phyloP scores from a whole-genome alignment of 495 filamentous ascomycete genomes.

The Aspergillus carlsbadensis region DNA sequence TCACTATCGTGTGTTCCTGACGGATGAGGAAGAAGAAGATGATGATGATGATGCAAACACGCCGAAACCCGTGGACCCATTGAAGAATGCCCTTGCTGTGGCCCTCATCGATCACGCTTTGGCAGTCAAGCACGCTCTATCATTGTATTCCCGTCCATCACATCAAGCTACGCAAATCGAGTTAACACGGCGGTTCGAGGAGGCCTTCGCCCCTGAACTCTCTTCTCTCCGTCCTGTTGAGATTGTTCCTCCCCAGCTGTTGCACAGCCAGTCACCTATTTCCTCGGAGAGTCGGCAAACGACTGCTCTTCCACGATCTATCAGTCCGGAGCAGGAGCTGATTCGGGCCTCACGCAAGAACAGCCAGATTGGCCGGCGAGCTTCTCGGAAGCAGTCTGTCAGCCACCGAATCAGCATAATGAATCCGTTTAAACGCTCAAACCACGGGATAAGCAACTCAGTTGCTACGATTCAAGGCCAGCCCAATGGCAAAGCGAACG shows the following conservation, averaged over 20 bases:
- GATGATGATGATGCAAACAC: slow-evolving; percentile 28
- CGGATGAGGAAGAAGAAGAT: slow-evolving; percentile 47
- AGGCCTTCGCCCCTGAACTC: slow-evolving; percentile 50
- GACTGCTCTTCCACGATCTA: slow-evolving; percentile 27
- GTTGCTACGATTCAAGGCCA: slow-evolving; percentile 35
- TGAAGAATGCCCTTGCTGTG: slow-evolving; percentile 81
- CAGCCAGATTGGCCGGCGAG: slow-evolving; percentile 30
- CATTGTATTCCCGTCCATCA: slow-evolving; percentile 59
- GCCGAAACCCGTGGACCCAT: slow-evolving; percentile 51
- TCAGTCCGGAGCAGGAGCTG: slow-evolving; percentile 41
- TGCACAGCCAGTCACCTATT: slow-evolving; percentile 26
- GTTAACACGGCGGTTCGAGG: slow-evolving; percentile 48
- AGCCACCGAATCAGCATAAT: slow-evolving; percentile 50
- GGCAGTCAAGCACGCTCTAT: slow-evolving; percentile 78
- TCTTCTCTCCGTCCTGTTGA: slow-evolving; percentile 30
- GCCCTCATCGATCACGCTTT: slow-evolving; percentile 88
- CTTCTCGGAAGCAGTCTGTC: slow-evolving; percentile 40
- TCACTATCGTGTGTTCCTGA: slow-evolving; percentile 70
- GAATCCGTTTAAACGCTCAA: slow-evolving; percentile 47
- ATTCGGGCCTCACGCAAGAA: slow-evolving; percentile 35
- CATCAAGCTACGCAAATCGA: slow-evolving; percentile 59
- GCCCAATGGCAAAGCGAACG: slow-evolving; percentile 27
- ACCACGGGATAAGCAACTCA: slow-evolving; percentile 36
- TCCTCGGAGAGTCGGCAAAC: slow-evolving; percentile 27
- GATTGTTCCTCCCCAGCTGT: slow-evolving; percentile 24